phyloP scores from a whole-genome alignment of 306 rosid genomes.

The Bauhinia variegata region DNA sequence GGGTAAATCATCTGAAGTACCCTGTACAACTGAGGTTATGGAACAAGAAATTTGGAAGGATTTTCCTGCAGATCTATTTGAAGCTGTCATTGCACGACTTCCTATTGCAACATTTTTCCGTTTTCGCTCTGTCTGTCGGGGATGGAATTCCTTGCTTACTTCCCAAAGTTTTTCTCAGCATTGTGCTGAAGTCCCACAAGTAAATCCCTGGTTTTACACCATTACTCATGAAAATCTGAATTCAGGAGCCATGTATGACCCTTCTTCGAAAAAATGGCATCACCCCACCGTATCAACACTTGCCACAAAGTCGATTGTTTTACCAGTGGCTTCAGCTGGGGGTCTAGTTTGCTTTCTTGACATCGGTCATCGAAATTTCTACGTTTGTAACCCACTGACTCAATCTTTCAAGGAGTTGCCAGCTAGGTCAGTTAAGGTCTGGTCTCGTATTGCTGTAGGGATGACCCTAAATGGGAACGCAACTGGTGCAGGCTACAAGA shows the following conservation, averaged over 20 bases:
- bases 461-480: conserved; percentile 66
- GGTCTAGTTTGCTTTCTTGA: conserved; percentile 89
- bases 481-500: conserved; percentile 67
- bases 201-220: conserved; percentile 86
- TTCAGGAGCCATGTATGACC: conserved; percentile 88
- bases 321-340: conserved; percentile 94
- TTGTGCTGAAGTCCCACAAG: conserved; percentile 60
- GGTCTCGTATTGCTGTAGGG: conserved; percentile 82
- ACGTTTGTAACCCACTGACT: conserved; percentile 86
- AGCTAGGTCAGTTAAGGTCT: conserved; percentile 66
- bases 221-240: conserved; percentile 69
- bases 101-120: conserved; percentile 79
- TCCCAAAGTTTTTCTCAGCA: conserved; percentile 75
- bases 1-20: conserved; percentile 52
- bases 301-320: conserved; percentile 54
- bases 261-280: conserved; percentile 86
- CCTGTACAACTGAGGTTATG: conserved; percentile 61
- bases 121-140: conserved; percentile 75
- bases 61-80: conserved; percentile 83
- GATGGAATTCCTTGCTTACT: conserved; percentile 77
- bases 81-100: conserved; percentile 85
- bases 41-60: conserved; percentile 79
- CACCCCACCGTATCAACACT: conserved; percentile 65
- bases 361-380: conserved; percentile 68
- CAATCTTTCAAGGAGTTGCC: conserved; percentile 91